A percentile compares a stretch with the other conserved stretches of the same genome.
phyloP scores from a whole-genome alignment of 495 filamentous ascomycete species.

The Bathelium albidoporum region DNA sequence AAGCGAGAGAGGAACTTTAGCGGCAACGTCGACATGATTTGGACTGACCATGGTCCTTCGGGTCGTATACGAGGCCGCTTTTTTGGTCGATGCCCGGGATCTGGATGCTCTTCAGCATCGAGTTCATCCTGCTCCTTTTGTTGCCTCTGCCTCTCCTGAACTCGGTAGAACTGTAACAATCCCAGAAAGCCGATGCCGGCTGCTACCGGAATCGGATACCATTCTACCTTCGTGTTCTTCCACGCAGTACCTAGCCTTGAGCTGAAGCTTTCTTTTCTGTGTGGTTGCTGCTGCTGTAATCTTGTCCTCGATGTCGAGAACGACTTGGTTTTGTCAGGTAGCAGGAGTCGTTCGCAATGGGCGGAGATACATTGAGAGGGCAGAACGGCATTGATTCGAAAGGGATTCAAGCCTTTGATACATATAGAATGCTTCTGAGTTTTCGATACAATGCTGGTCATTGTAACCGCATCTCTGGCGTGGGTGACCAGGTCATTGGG shows the following conservation, averaged over 20 bases:
- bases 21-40: slow-evolving; percentile 91
- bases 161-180: slow-evolving; percentile 63
- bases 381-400: not conserved
- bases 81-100: slow-evolving; percentile 18
- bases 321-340: not conserved
- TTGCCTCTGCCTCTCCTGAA: slow-evolving; percentile 47
- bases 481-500: not conserved
- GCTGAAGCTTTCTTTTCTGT: slow-evolving; percentile 50
- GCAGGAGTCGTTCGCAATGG: not conserved
- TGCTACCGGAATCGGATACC: slow-evolving; percentile 91
- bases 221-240: slow-evolving; percentile 69
- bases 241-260: slow-evolving; percentile 53
- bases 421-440: not conserved
- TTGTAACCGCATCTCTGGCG: not conserved
- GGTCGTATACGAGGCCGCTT: slow-evolving; percentile 49
- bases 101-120: slow-evolving; percentile 49
- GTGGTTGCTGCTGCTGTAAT: slow-evolving; percentile 14
- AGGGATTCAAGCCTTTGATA: no score
- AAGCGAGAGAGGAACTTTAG: slow-evolving; percentile 85
- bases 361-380: not conserved
- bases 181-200: slow-evolving; percentile 84
- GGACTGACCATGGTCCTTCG: slow-evolving; percentile 89
- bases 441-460: not conserved
- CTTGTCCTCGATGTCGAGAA: not conserved
- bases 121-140: slow-evolving; percentile 42